A percentile compares a stretch with the other conserved stretches of the same genome.
These are phyloP conservation scores for Thermomucor indicae-seudaticae DNA, from an alignment of 371 early-diverging fungal species.

Conservation along the genomic window DNA sequence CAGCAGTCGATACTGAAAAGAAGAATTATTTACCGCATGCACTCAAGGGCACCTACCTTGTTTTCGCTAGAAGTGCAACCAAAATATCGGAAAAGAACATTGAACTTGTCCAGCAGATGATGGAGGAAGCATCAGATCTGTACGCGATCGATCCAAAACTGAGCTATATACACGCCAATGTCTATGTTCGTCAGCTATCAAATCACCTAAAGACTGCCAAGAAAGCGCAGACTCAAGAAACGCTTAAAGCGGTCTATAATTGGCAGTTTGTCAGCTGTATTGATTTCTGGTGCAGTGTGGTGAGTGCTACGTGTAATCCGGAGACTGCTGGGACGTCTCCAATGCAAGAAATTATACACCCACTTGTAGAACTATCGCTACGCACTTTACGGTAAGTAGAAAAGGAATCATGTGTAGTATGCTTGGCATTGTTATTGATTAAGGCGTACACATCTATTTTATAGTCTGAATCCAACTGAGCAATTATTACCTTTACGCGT, in stretches of 20 bases:
- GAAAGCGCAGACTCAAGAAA: constrained; percentile 72
- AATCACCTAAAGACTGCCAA: constrained; percentile 84
- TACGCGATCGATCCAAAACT: constrained; percentile 67
- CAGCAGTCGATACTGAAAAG: constrained; percentile 30
- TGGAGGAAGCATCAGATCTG: constrained; percentile 83
- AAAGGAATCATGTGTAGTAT: not conserved
- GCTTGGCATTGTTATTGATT: not conserved
- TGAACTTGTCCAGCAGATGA: constrained; percentile 77
- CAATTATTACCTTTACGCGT: constrained; percentile 90
- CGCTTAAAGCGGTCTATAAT: constrained; percentile 83
- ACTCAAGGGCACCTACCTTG: constrained; percentile 73
- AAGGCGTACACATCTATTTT: not conserved
- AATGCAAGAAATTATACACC: constrained; percentile 34
- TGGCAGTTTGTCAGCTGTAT: constrained; percentile 92
- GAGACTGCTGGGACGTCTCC: constrained; percentile 20
- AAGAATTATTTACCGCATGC: constrained; percentile 41
- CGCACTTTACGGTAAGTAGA: constrained; percentile 23
- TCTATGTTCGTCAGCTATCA: constrained; percentile 88
- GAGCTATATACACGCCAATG: constrained; percentile 83
- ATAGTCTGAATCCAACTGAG: constrained; percentile 76
- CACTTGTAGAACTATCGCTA: constrained; percentile 28
- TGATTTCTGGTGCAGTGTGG: constrained; percentile 80
- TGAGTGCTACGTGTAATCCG: constrained; percentile 65
- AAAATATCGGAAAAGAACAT: constrained; percentile 70
- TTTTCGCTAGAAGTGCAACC: constrained; percentile 73